Evolutionary conservation across 768 basidiomycete species (phyloP).

Genomic region (Lentinula boryana): DNA sequence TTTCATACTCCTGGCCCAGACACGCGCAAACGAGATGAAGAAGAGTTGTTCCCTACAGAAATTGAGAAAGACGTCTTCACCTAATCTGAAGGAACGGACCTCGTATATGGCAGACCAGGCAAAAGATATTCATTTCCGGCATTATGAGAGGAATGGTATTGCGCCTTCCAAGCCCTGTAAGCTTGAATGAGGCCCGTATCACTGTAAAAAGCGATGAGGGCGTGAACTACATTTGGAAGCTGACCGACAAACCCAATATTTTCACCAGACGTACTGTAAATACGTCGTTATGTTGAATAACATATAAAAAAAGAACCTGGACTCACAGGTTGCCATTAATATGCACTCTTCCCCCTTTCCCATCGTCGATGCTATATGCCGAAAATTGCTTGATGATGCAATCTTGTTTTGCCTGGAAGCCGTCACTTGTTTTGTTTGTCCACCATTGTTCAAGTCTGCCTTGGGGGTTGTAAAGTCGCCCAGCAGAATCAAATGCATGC

Average conservation of each 20-base stretch:
- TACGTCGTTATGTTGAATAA: not conserved
- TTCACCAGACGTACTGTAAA: constrained; percentile 76
- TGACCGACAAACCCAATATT: constrained; percentile 54
- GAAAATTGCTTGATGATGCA: constrained; percentile 93
- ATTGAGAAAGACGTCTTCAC: not conserved
- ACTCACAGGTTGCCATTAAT: constrained; percentile 82
- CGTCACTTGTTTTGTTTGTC: constrained; percentile 80
- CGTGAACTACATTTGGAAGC: not conserved
- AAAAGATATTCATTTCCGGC: constrained; percentile 66
- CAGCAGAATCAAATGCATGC: constrained; percentile 90
- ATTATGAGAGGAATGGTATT: constrained; percentile 52
- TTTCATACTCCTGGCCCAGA: constrained; percentile 83
- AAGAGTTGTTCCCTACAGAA: constrained; percentile 81
- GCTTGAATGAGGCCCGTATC: constrained; percentile 83
- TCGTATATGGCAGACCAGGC: constrained; percentile 74
- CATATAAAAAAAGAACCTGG: not conserved
- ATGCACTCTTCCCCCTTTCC: constrained; percentile 75
- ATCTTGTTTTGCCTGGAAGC: constrained; percentile 75
- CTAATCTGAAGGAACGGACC: constrained; percentile 31
- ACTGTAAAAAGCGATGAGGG: not conserved
- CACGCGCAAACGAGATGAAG: constrained; percentile 84
- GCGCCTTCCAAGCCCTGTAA: constrained; percentile 86
- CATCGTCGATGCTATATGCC: constrained; percentile 75
- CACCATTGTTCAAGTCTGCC: constrained; percentile 92
- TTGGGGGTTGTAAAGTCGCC: constrained; percentile 83